A percentile compares a stretch with the other conserved stretches of the same genome.
phyloP scores from a whole-genome alignment of 225 moss, liverwort and hornwort species.

The Pleurozium schreberi region DNA sequence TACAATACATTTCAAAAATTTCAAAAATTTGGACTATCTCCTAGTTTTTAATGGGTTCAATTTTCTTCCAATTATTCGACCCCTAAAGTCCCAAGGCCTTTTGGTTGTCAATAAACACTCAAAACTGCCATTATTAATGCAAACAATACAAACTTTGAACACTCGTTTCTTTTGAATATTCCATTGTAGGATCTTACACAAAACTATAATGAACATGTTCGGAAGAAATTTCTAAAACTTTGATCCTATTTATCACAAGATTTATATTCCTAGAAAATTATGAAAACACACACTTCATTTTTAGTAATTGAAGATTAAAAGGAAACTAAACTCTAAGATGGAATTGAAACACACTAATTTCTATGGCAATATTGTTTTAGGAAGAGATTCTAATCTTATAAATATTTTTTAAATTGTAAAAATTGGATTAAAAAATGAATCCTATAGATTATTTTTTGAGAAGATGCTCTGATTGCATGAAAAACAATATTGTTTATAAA shows the following conservation, averaged over 20 bases:
- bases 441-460: background rate
- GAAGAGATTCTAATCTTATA: fast-evolving
- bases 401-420: background rate
- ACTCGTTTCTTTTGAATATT: background rate
- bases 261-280: too few species aligned
- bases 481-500: background rate
- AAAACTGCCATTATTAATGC: background rate
- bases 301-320: too few species aligned
- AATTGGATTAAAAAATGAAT: background rate
- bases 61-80: background rate
- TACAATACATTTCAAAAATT: too few species aligned
- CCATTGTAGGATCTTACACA: background rate
- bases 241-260: background rate
- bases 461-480: background rate
- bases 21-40: too few species aligned
- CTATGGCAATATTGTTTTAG: background rate
- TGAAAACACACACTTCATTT: too few species aligned
- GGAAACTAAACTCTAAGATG: background rate
- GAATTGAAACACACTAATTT: background rate
- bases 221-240: background rate
- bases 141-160: background rate
- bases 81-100: fast-evolving
- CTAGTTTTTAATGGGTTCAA: background rate
- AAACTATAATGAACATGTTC: fast-evolving
- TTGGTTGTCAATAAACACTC: too few species aligned